These are phyloP conservation scores for Fraxinus albicans DNA, from an alignment of 305 asterid genomes.

Conservation along the genomic window DNA sequence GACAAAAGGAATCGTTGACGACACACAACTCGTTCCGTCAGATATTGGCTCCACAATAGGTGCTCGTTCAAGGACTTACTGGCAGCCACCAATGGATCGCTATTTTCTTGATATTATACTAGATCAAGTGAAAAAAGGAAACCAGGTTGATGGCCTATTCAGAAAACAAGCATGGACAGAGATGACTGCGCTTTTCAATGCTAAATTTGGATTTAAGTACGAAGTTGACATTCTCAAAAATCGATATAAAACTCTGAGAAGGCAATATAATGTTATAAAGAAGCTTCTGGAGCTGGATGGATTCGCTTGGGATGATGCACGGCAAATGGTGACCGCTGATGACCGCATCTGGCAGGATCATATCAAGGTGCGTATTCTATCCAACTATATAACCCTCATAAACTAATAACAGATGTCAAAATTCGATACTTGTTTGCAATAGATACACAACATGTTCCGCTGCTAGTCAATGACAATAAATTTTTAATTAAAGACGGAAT, in stretches of 20 bases:
- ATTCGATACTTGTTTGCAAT: background rate
- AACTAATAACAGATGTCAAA: background rate
- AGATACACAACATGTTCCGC: background rate
- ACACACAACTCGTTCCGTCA: background rate
- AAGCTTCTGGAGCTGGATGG: constrained; percentile 39
- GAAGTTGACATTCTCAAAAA: constrained; percentile 37
- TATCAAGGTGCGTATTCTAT: constrained; percentile 30
- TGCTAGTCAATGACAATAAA: background rate
- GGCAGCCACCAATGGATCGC: constrained; percentile 50
- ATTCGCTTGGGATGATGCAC: constrained; percentile 40
- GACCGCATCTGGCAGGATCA: constrained; percentile 39
- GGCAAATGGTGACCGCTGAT: constrained; percentile 40
- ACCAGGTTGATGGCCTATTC: constrained; percentile 36
- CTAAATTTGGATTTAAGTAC: constrained; percentile 31
- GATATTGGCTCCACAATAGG: constrained; percentile 22
- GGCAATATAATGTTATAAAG: constrained; percentile 33
- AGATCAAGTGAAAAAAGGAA: constrained; percentile 34
- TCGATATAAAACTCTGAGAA: constrained; percentile 36
- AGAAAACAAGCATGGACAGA: constrained; percentile 42
- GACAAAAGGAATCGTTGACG: constrained; percentile 21
- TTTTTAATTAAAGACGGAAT: background rate
- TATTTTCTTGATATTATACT: constrained; percentile 33
- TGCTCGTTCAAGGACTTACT: constrained; percentile 33
- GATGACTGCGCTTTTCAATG: constrained; percentile 33
- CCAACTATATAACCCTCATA: background rate